Evolutionary conservation across 2,329 filamentous ascomycete genomes (phyloP), one percentile per base, ranked within the genome.

Genomic region (Penicillium sclerotiorum): DNA sequence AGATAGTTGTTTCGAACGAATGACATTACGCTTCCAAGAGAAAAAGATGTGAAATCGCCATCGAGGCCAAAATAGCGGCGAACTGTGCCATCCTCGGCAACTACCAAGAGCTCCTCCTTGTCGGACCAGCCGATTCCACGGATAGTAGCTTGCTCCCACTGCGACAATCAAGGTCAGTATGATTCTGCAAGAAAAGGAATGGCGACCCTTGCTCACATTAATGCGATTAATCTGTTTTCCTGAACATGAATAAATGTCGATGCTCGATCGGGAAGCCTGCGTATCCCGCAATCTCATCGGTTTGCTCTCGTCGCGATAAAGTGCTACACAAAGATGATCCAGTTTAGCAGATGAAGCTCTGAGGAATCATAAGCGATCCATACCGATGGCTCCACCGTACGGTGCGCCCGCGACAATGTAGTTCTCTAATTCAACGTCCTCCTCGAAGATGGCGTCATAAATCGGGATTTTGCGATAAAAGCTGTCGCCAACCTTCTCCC

Each of bases 381-480:
- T 84, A 96, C 92, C 92, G 77, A 97, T 80, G 68, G 94, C 92
- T 65, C 94, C 94, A 64, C 89, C 91, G 72, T 94, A 96, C 20
- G 91, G 91, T 69, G 94, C 95, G 66, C 92, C 94, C 50, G 87
- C 86, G 65, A 96, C 86, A 64, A 93, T 81, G 76, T 95, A 95
- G 77, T 94, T 95, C 77, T 96, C 92, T 60, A 99, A 83, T 75
- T 99, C 92, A 55, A 96, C 80, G 68, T 96, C 91, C 67, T 89
- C 84, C 73, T 96, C 91, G 71, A 97, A 99, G 58, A 97, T 83
- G 59, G 86, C 88, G 53, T 91, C 92, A 78, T 97, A 99, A 53
- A 96, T 84, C 73, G 93, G 89, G 49, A 89, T 86, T 77, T 95
- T 96, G 71, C 93, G 89, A 77, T 97, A 99, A 80, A 95, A 97